Evolutionary conservation across 139 green algal species (phyloP).

Genomic region (Coelastrella sp.): DNA sequence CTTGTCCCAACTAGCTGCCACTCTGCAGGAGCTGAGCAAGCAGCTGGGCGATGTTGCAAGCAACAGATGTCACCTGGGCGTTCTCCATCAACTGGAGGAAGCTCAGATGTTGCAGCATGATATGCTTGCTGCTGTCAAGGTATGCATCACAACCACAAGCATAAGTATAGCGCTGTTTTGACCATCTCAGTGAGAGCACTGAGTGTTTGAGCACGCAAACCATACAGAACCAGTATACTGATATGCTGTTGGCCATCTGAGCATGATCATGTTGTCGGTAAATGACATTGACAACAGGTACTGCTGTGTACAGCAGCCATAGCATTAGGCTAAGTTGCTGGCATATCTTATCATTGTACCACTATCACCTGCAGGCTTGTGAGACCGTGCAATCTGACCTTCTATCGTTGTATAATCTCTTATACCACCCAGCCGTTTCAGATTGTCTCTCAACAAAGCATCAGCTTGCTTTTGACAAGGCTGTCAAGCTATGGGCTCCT

Average conservation of each 20-base stretch:
- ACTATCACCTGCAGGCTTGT: constrained; percentile 22
- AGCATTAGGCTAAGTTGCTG: too few species aligned
- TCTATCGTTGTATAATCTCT: not conserved
- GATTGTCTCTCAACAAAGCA: not conserved
- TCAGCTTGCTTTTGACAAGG: not conserved
- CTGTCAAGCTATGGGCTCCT: not conserved
- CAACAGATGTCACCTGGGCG: not conserved
- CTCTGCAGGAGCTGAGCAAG: not conserved
- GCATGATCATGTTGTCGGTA: too few species aligned
- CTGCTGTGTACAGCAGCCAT: too few species aligned
- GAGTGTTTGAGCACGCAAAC: too few species aligned
- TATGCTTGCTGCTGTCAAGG: not conserved
- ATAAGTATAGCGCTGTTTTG: too few species aligned
- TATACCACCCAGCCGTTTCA: constrained; percentile 7
- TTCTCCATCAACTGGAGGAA: not conserved
- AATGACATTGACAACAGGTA: too few species aligned
- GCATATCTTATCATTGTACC: too few species aligned
- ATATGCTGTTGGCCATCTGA: too few species aligned
- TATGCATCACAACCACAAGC: not conserved
- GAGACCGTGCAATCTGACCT: not conserved
- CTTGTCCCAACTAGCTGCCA: not conserved
- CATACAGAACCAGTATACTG: too few species aligned
- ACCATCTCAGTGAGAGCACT: not conserved
- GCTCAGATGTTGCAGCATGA: constrained; percentile 18
- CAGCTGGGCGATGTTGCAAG: not conserved